Evolutionary conservation across 1,284 basidiomycete species (phyloP), one percentile per base, ranked within the genome.

Genomic region (Ceratobasidium sp.): DNA sequence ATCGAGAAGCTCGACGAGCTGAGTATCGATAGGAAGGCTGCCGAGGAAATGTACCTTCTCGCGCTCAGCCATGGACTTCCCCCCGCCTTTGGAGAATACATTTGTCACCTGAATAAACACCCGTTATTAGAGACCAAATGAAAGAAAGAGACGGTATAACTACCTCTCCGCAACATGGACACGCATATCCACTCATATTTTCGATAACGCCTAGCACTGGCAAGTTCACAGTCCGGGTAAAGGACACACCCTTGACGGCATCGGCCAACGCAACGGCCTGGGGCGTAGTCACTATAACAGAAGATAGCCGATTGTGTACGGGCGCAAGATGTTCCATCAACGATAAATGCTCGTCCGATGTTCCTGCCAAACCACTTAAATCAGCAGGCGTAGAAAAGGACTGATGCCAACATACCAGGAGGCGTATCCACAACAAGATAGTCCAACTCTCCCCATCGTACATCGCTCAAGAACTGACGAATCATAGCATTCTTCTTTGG

Each of bases 401-500:
- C 3, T 17, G 1, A 70, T 57, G 85, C 4, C 33, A 33, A 4
- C 92, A 81, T 81, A 96, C 96, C 97, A 81, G 97, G 97, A 7
- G 97, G 98, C 5, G 98, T 99, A 84, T 99, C 98, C 78, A 99
- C 93, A 73, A 99, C 91, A 67, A 99, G 87, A 86, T 97, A 99
- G 86, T 99, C 98, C 79, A 99, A 87, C 62, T 96, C 92, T 68
- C 96, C 97, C 98, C 98, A 99, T 79, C 96, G 87, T 13, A 99
- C 98, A 82, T 99, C 97, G 81, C 92, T 92, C 83, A 99, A 85
- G 84, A 99, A 99, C 87, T 99, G 98, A 82, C 96, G 88, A 82
- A 99, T 99, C 98, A 99, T 99, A 65, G 96, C 98, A 82, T 98
- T 98, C 90, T 99, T 99, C 90, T 99, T 99, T 48, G 98, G 98